Conservation (phyloP, 768 basidiomycete species). For the Lepiota venenata region DNA sequence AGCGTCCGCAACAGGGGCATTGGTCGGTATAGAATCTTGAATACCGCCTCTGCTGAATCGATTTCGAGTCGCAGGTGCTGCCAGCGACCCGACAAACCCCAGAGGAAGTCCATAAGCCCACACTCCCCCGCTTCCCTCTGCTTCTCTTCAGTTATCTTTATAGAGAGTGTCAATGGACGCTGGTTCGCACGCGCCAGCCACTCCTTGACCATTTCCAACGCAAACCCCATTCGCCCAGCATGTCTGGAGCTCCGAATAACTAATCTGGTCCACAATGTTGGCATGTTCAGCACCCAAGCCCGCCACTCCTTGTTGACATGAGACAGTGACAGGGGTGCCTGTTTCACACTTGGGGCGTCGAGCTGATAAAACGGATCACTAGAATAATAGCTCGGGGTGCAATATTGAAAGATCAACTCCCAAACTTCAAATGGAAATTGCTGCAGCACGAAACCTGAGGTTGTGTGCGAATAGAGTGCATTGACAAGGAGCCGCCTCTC, state of each 20-base stretch:
- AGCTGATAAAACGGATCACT: neutral
- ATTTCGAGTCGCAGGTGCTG: neutral
- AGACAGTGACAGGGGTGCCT: neutral
- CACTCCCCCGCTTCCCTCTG: constrained; percentile 1
- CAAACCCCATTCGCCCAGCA: neutral
- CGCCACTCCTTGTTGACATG: constrained; percentile 3
- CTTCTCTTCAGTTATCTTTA: neutral
- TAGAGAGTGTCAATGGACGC: neutral
- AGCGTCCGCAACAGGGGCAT: neutral
- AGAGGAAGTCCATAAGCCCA: neutral
- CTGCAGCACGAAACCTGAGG: neutral
- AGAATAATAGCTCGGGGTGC: neutral
- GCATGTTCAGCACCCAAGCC: neutral
- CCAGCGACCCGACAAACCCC: neutral
- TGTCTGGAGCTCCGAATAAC: neutral
- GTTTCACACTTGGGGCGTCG: neutral
- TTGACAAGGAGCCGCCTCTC: neutral
- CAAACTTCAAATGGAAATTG: neutral
- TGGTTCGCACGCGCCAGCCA: neutral
- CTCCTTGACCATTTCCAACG: neutral
- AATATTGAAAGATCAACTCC: neutral
- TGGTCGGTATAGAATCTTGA: neutral
- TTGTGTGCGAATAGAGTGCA: neutral
- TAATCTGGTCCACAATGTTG: neutral
- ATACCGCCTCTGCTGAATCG: neutral